These are phyloP conservation scores for Brassica rapa DNA, from an alignment of 345 rosid species.

Conservation along the genomic window DNA sequence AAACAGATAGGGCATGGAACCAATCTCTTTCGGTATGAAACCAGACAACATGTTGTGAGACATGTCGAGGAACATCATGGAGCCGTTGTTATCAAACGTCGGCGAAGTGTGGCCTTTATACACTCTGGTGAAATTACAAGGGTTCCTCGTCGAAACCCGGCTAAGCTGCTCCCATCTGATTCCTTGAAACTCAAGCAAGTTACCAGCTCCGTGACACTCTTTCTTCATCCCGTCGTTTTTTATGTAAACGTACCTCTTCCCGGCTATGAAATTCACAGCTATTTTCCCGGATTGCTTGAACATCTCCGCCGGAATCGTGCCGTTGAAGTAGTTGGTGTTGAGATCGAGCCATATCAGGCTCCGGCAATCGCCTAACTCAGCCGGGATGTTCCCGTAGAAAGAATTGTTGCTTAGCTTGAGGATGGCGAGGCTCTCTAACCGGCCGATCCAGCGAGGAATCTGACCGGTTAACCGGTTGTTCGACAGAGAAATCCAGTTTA, in stretches of 20 bases:
- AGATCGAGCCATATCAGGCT: slow-evolving; percentile 97
- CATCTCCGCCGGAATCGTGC: slow-evolving; percentile 72
- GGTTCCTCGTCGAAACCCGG: slow-evolving; percentile 68
- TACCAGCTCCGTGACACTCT: slow-evolving; percentile 86
- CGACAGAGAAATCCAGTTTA: slow-evolving; percentile 91
- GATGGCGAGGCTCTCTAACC: slow-evolving; percentile 70
- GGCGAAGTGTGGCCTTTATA: slow-evolving; percentile 74
- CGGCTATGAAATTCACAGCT: slow-evolving; percentile 71
- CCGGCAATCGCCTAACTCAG: slow-evolving; percentile 79
- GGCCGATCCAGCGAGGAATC: slow-evolving; percentile 80
- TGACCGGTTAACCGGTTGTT: slow-evolving; percentile 74
- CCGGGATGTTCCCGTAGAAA: slow-evolving; percentile 73
- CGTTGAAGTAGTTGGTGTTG: slow-evolving; percentile 68
- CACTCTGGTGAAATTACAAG: slow-evolving; percentile 78
- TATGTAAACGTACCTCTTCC: slow-evolving; percentile 74
- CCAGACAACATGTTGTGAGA: slow-evolving; percentile 76
- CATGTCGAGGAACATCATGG: slow-evolving; percentile 89
- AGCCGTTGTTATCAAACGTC: slow-evolving; percentile 85
- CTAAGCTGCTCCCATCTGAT: slow-evolving; percentile 58
- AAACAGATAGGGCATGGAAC: slow-evolving; percentile 66
- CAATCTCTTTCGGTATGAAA: slow-evolving; percentile 78
- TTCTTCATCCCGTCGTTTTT: slow-evolving; percentile 77
- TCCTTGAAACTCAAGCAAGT: slow-evolving; percentile 87
- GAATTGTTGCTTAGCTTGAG: slow-evolving; percentile 94
- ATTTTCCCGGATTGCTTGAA: slow-evolving; percentile 88